Percentiles rank a stretch among this genome's conserved stretches.
Evolutionary conservation across 2,329 filamentous ascomycete species (phyloP).

Genomic region (Aspergillus caelatus): DNA sequence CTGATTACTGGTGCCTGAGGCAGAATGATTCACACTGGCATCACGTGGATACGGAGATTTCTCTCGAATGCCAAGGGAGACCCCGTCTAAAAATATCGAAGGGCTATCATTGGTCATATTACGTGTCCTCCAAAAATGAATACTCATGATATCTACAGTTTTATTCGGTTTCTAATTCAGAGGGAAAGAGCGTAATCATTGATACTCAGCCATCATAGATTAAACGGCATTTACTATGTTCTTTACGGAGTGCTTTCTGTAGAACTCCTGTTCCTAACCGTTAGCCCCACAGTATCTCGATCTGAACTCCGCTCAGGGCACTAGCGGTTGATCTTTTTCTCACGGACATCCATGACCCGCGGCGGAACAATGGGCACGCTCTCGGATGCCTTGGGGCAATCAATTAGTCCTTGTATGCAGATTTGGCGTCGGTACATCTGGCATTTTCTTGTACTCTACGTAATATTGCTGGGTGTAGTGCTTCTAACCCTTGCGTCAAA

Average conservation of each 20-base stretch:
- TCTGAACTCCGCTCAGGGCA: conserved; percentile 1
- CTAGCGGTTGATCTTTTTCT: conserved; percentile 6
- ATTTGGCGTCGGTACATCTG: background rate
- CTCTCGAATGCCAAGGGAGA: background rate
- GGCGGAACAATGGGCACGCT: background rate
- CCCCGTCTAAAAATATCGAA: background rate
- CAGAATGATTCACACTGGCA: background rate
- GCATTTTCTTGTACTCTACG: background rate
- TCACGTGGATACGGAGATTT: background rate
- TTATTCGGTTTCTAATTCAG: background rate
- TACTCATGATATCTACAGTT: background rate
- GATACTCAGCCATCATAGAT: background rate
- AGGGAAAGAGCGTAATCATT: background rate
- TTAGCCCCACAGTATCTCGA: conserved; percentile 1
- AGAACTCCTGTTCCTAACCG: background rate
- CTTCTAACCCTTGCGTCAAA: background rate
- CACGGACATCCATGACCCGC: background rate
- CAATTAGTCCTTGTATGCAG: background rate
- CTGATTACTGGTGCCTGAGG: background rate
- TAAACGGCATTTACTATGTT: background rate
- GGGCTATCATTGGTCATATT: background rate
- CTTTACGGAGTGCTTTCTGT: background rate
- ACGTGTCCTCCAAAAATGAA: background rate
- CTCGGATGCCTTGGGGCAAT: background rate
- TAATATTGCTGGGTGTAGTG: background rate